Evolutionary conservation across 441 rosid species (phyloP), one percentile per base, ranked within the genome.

Genomic region (Brassica hybrid): DNA sequence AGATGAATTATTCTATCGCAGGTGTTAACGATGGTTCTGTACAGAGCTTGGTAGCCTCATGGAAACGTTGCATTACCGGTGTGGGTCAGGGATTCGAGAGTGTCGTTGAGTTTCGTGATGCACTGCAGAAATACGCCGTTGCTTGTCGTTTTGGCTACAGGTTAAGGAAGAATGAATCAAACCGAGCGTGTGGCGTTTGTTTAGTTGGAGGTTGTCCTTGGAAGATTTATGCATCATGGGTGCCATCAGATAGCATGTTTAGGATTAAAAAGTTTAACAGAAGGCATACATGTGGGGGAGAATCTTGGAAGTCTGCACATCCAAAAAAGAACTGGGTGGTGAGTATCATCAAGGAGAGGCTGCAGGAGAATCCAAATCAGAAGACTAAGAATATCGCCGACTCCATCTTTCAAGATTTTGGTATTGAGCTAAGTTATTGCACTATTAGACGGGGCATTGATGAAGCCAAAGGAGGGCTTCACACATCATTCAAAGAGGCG

Each of bases 391-490:
- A 90, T 63, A 90, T 94, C 78, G 91, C 93, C 12, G 82, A 82
- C 59, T 81, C 84, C 48, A 86, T 94, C 81, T 82, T 82, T 64
- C 84, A 72, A 61, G 99, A 94, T 76, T 94, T 94, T 79, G 99
- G 99, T 71, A 76, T 94, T 81, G 84, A 85, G 71, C 82, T 92
- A 78, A 90, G 88, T 74, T 92, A 94, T 67, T 72, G 91, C 36
- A 92, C 94, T 79, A 92, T 93, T 41, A 82, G 97, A 88, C 93
- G 97, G 74, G 97, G 94, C 77, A 86, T 94, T 50, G 97, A 90
- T 79, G 96, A 88, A 83, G 99, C 99, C 43, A 86, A 89, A 80
- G 87, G 85, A 79, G 97, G 91, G 73, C 91, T 94, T 71, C 94
- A 87, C 79, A 93, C 97, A 79, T 92, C 97, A 2, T 84, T 92